phyloP scores from a whole-genome alignment of 1,284 basidiomycete genomes.

The Porphyrellus sp. region DNA sequence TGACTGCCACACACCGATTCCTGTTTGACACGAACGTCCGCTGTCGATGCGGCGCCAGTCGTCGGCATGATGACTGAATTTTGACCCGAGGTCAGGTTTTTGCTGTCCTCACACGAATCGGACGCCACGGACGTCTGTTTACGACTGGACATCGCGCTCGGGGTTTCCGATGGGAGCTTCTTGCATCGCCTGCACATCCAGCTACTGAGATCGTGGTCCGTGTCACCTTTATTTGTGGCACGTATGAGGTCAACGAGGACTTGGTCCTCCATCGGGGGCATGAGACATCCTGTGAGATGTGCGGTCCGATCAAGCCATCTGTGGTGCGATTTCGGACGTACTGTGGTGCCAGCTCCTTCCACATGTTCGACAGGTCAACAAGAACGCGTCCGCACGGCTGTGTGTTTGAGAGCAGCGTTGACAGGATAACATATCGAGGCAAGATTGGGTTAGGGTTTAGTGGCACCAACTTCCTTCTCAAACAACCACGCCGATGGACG shows the following conservation, averaged over 20 bases:
- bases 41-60: not conserved
- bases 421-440: slow-evolving; percentile 13
- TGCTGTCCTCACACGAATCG: not conserved
- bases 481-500: slow-evolving; percentile 43
- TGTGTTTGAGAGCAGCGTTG: slow-evolving; percentile 25
- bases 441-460: slow-evolving; percentile 28
- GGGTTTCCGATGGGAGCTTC: slow-evolving; percentile 10
- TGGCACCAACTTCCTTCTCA: not conserved
- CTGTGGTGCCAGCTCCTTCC: slow-evolving; percentile 31
- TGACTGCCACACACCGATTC: slow-evolving; percentile 12
- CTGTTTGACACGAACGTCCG: slow-evolving; percentile 3
- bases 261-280: slow-evolving; percentile 25
- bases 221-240: slow-evolving; percentile 21
- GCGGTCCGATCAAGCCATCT: slow-evolving; percentile 6
- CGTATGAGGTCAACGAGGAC: slow-evolving; percentile 26
- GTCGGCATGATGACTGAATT: not conserved
- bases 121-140: slow-evolving; percentile 11
- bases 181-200: slow-evolving; percentile 34
- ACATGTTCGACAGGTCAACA: slow-evolving; percentile 27
- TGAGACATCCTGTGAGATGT: slow-evolving; percentile 26
- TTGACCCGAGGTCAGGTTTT: not conserved
- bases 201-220: slow-evolving; percentile 11
- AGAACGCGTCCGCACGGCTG: slow-evolving; percentile 26
- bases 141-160: slow-evolving; percentile 6
- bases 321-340: slow-evolving; percentile 16